Evolutionary conservation across 192 early-diverging fungal species (phyloP).

Genomic region (Backusella morwellensis): DNA sequence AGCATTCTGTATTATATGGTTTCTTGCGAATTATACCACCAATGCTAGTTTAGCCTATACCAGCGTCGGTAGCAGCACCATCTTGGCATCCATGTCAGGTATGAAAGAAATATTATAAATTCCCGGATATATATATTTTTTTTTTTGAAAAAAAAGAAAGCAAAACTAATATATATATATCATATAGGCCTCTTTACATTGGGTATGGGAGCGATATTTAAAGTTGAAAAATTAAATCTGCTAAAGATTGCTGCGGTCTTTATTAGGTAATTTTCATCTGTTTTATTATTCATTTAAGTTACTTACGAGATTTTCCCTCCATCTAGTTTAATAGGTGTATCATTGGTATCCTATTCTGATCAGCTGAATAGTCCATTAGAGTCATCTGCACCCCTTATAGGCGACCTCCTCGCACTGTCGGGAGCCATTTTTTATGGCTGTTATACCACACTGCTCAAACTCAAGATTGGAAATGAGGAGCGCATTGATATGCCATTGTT

Average conservation of each 20-base stretch:
- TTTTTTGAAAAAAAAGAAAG: not conserved
- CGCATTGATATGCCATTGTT: conserved; percentile 72
- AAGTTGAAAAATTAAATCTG: conserved; percentile 58
- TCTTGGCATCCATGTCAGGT: conserved; percentile 72
- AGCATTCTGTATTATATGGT: conserved; percentile 80
- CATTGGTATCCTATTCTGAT: conserved; percentile 56
- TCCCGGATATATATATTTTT: not conserved
- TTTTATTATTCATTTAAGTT: not conserved
- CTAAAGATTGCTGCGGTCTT: conserved; percentile 60
- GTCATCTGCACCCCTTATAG: conserved; percentile 42
- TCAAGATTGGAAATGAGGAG: conserved; percentile 63
- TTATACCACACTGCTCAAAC: conserved; percentile 75
- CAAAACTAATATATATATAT: not conserved
- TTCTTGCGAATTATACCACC: conserved; percentile 69
- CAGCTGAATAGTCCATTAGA: conserved; percentile 30
- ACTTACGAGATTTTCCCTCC: not conserved
- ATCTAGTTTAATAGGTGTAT: conserved; percentile 63
- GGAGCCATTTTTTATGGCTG: conserved; percentile 79
- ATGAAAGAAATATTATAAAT: not conserved
- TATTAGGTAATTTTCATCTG: conserved; percentile 39
- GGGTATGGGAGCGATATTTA: conserved; percentile 57
- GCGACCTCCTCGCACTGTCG: conserved; percentile 67
- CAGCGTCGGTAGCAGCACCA: conserved; percentile 72
- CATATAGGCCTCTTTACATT: conserved; percentile 71
- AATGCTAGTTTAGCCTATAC: conserved; percentile 77